Evolutionary conservation across 139 green algal genomes (phyloP).

Genomic region (Auxenochlorella pyrenoidosa): DNA sequence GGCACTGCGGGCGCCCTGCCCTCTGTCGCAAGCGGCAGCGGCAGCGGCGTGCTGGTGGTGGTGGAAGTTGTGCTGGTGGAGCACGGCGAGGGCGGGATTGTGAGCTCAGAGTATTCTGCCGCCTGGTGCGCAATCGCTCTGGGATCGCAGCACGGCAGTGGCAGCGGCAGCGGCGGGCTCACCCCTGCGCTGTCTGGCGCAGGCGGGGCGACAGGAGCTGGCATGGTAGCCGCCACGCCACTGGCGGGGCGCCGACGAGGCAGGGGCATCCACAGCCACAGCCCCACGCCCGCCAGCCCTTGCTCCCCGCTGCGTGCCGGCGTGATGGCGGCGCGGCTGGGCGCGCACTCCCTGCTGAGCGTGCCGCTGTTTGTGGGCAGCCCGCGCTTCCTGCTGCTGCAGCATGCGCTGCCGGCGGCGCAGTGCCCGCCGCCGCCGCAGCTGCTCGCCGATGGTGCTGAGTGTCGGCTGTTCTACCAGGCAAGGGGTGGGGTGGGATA

Average conservation of each 20-base stretch:
- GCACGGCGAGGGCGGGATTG: conserved; percentile 49
- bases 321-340: neutral
- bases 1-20: neutral
- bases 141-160: conserved; percentile 40
- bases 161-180: neutral
- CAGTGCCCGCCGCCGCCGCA: neutral
- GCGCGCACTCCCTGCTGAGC: neutral
- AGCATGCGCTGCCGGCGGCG: neutral
- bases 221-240: neutral
- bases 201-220: neutral
- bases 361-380: conserved; percentile 66
- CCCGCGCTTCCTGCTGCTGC: conserved; percentile 70
- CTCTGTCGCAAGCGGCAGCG: neutral
- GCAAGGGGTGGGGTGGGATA: neutral
- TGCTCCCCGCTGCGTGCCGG: neutral
- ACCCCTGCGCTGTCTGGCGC: neutral
- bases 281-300: neutral
- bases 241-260: neutral
- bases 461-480: conserved; percentile 23
- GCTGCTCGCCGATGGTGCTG: conserved; percentile 28
- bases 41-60: conserved; percentile 58
- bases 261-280: neutral
- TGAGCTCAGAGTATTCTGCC: conserved; percentile 57
- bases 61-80: conserved; percentile 70
- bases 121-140: conserved; percentile 73